phyloP scores from a whole-genome alignment of 2,329 filamentous ascomycete genomes.

The Sporothrix pallida region DNA sequence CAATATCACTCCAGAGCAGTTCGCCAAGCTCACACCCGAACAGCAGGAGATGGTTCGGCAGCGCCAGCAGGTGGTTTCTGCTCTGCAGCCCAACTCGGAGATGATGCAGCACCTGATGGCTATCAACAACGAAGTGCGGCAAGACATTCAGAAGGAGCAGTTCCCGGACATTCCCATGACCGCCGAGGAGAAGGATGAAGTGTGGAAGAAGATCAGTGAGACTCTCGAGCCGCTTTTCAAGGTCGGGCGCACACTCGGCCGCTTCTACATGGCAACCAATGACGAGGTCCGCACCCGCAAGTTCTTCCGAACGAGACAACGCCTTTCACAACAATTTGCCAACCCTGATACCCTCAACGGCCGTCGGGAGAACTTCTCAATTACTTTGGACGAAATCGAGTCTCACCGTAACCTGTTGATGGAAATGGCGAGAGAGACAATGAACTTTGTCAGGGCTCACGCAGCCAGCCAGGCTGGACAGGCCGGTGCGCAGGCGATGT shows the following conservation, averaged over 20 bases:
- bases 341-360: conserved; percentile 55
- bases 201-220: conserved; percentile 51
- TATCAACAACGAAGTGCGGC: conserved; percentile 46
- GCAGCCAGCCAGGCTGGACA: conserved; percentile 37
- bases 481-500: conserved; percentile 41
- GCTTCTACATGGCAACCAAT: conserved; percentile 45
- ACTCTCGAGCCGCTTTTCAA: conserved; percentile 52
- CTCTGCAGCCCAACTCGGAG: conserved; percentile 46
- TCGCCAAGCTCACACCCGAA: conserved; percentile 53
- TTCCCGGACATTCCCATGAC: conserved; percentile 56
- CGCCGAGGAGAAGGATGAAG: conserved; percentile 52
- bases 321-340: conserved; percentile 59
- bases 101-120: conserved; percentile 46
- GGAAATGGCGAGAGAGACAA: conserved; percentile 57
- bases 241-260: conserved; percentile 52
- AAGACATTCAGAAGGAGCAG: conserved; percentile 48
- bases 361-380: conserved; percentile 57
- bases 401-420: conserved; percentile 55
- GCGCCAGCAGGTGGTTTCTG: conserved; percentile 35
- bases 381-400: conserved; percentile 59
- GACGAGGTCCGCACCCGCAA: conserved; percentile 58
- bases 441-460: conserved; percentile 30
- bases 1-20: conserved; percentile 46
- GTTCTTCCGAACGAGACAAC: conserved; percentile 61
- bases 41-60: conserved; percentile 45